Evolutionary conservation across 257 asterid species (phyloP), one percentile per base, ranked within the genome.

Genomic region (Thymus mandschuricus): DNA sequence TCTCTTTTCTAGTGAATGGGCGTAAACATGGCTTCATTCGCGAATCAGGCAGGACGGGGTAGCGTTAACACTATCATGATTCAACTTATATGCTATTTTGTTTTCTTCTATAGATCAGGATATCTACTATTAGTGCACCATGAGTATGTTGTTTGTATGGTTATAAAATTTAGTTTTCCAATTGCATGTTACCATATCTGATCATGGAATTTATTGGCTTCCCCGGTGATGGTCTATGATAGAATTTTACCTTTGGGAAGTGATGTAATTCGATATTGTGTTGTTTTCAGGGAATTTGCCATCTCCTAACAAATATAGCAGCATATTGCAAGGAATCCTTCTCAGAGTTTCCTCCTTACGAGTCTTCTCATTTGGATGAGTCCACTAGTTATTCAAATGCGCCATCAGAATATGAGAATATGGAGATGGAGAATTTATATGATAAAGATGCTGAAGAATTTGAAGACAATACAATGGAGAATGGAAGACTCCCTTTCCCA

Each of bases 251-350:
- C 43, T 15, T 60, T 33, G 54, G 58, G 33, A 72, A 49, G 63
- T 15, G 65, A 55, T 60, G 54, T 38, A 21, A 21, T 21, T 21
- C 21, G 21, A 21, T 21, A 21, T 21, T 21, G 21, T 21, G 81
- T 51, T 60, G 34, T 51, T 69, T 81, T 81, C 89, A 93, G 98
- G 97, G 89, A 43, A 82, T 89, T 52, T 91, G 96, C 81, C 98
- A 89, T 76, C 95, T 94, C 62, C 78, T 88, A 70, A 84, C 95
- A 72, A 92, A 80, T 88, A 65, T 92, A 55, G 89, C 79, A 81
- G 75, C 81, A 60, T 94, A 94, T 79, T 78, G 84, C 78, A 91
- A 88, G 82, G 95, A 89, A 35, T 82, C 89, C 58, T 70, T 82
- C 78, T 83, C 93, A 48, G 81, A 80, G 56, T 78, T 84, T 80